Conservation (phyloP, 441 rosid genomes). For the Erodium texanum region DNA sequence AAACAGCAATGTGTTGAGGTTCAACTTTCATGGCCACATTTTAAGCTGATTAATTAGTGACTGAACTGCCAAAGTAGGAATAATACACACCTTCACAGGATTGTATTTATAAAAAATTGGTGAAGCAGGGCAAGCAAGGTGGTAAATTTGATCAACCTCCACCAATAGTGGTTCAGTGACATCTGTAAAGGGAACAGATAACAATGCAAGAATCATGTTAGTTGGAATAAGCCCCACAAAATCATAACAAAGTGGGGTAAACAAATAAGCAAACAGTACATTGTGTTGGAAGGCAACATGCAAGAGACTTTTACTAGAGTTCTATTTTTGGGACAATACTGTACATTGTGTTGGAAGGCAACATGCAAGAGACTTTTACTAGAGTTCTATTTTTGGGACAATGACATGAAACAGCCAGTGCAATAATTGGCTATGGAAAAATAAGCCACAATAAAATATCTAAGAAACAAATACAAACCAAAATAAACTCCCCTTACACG, state of each 20-base stretch:
- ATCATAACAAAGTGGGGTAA: background rate
- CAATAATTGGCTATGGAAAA: background rate
- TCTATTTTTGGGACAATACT: background rate
- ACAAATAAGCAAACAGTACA: background rate
- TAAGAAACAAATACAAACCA: background rate
- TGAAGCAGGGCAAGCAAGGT: constrained; percentile 95
- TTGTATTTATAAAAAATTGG: constrained; percentile 96
- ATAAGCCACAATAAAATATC: background rate
- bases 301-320: background rate
- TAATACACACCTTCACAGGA: constrained; percentile 70
- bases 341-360: background rate
- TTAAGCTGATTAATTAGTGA: background rate
- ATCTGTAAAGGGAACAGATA: constrained; percentile 30
- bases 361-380: background rate
- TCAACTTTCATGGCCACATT: background rate
- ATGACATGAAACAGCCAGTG: background rate
- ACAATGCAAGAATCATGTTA: background rate
- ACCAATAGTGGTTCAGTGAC: constrained; percentile 75
- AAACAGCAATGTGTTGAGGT: background rate
- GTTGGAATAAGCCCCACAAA: background rate
- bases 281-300: background rate
- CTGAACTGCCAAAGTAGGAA: background rate
- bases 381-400: background rate
- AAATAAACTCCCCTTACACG: background rate
- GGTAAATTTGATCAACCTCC: constrained; percentile 94